A percentile compares a stretch with the other conserved stretches of the same genome.
Evolutionary conservation across 164 flowering plant species (phyloP).

Genomic region (Aristolochia fimbriata): DNA sequence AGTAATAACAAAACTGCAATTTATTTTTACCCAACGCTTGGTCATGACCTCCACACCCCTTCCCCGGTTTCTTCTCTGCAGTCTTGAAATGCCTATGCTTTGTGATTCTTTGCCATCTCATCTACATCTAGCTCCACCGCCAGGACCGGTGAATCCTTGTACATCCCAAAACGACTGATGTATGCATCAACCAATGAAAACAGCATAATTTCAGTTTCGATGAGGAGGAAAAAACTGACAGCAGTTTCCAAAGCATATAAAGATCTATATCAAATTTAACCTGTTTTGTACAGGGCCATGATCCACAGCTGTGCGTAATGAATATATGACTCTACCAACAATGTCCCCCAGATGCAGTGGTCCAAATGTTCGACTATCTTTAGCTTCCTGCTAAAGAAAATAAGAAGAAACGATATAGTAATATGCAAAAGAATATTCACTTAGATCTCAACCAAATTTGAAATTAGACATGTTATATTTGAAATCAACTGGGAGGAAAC

Average conservation of each 20-base stretch:
- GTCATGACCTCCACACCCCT: too few relatives aligned
- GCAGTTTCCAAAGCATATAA: background rate
- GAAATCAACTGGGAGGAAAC: too few relatives aligned
- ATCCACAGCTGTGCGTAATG: slow-evolving; percentile 69
- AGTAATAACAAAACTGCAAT: too few relatives aligned
- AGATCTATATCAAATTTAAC: slow-evolving; percentile 19
- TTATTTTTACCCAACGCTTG: too few relatives aligned
- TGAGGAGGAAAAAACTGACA: background rate
- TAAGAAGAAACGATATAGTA: background rate
- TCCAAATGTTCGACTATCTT: slow-evolving; percentile 88
- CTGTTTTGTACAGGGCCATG: slow-evolving; percentile 93
- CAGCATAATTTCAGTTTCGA: background rate
- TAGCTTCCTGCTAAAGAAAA: slow-evolving; percentile 60
- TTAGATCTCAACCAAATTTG: background rate
- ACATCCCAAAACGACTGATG: slow-evolving; percentile 51
- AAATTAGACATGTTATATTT: background rate
- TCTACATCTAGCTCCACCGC: slow-evolving; percentile 84
- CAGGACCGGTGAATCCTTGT: slow-evolving; percentile 60
- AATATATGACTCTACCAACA: slow-evolving; percentile 82
- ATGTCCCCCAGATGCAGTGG: slow-evolving; percentile 67
- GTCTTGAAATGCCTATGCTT: slow-evolving; percentile 19
- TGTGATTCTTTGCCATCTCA: slow-evolving; percentile 76
- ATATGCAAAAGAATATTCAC: background rate
- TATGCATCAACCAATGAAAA: background rate
- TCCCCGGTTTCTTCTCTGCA: too few relatives aligned